Conservation (phyloP, 2,329 filamentous ascomycete species). For the Phaeophleospora eucalypticola region DNA sequence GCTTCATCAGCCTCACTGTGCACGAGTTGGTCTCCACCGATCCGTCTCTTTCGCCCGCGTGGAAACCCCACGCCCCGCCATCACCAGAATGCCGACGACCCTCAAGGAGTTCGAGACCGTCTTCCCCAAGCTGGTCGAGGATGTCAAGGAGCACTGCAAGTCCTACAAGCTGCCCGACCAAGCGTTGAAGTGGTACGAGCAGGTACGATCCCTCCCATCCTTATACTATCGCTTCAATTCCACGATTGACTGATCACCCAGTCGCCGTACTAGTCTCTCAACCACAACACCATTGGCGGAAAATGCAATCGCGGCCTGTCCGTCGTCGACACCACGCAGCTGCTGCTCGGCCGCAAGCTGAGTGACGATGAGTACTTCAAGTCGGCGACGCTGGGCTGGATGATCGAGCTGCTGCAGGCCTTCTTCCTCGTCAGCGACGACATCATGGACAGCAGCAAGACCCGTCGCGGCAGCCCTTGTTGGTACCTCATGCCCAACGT, state of each 20-base stretch:
- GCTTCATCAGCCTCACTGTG: background rate
- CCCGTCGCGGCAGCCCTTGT: slow-evolving; percentile 87
- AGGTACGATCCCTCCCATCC: slow-evolving; percentile 48
- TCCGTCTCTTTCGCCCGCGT: background rate
- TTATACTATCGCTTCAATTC: background rate
- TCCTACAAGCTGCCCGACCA: slow-evolving; percentile 78
- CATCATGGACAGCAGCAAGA: slow-evolving; percentile 96
- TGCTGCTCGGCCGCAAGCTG: slow-evolving; percentile 70
- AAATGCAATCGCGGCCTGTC: slow-evolving; percentile 99
- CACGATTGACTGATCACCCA: slow-evolving; percentile 21
- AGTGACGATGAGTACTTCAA: slow-evolving; percentile 81
- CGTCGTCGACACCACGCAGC: slow-evolving; percentile 82
- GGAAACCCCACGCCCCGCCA: background rate
- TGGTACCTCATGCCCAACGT: slow-evolving; percentile 91
- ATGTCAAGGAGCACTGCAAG: slow-evolving; percentile 72
- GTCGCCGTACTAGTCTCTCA: slow-evolving; percentile 57
- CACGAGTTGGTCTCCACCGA: background rate
- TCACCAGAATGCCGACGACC: slow-evolving; percentile 61
- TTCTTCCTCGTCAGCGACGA: slow-evolving; percentile 99
- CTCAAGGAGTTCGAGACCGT: slow-evolving; percentile 84
- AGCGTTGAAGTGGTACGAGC: slow-evolving; percentile 81
- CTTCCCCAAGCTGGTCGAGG: slow-evolving; percentile 80
- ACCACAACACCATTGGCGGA: slow-evolving; percentile 83
- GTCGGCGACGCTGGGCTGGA: slow-evolving; percentile 85
- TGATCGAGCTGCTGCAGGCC: slow-evolving; percentile 95